phyloP scores from a whole-genome alignment of 1,284 basidiomycete genomes.

The Ganoderma lucidum region DNA sequence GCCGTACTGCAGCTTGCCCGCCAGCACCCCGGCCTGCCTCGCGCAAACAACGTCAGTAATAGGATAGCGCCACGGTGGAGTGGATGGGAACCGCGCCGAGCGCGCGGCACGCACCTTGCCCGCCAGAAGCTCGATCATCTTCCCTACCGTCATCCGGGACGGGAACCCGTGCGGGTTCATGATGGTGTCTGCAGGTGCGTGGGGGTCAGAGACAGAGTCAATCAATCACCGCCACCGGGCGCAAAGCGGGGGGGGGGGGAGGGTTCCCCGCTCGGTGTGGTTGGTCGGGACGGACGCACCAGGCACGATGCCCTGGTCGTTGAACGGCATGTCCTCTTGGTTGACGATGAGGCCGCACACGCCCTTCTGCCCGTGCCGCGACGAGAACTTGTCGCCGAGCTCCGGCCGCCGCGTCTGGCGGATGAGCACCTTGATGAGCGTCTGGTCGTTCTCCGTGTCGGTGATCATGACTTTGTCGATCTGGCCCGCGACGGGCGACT shows the following conservation, averaged over 20 bases:
- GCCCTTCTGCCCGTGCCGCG: slow-evolving; percentile 98
- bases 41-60: slow-evolving; percentile 16
- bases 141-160: slow-evolving; percentile 99
- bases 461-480: slow-evolving; percentile 99
- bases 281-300: slow-evolving; percentile 53
- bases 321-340: slow-evolving; percentile 99
- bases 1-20: slow-evolving; percentile 90
- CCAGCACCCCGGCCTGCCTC: slow-evolving; percentile 83
- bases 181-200: slow-evolving; percentile 80
- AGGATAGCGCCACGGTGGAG: slow-evolving; percentile 8
- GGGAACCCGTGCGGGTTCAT: slow-evolving; percentile 99
- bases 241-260: not conserved
- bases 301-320: slow-evolving; percentile 94
- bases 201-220: slow-evolving; percentile 13
- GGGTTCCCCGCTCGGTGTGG: not conserved
- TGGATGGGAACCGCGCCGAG: slow-evolving; percentile 11
- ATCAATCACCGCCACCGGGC: slow-evolving; percentile 27
- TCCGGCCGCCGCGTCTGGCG: slow-evolving; percentile 97
- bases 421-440: slow-evolving; percentile 98
- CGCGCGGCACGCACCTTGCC: slow-evolving; percentile 74
- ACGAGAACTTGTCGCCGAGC: slow-evolving; percentile 98
- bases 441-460: slow-evolving; percentile 95
- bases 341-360: slow-evolving; percentile 99
- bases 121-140: slow-evolving; percentile 99
- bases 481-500: slow-evolving; percentile 91